phyloP scores from a whole-genome alignment of 441 rosid genomes.

The Erysimum pusillum region DNA sequence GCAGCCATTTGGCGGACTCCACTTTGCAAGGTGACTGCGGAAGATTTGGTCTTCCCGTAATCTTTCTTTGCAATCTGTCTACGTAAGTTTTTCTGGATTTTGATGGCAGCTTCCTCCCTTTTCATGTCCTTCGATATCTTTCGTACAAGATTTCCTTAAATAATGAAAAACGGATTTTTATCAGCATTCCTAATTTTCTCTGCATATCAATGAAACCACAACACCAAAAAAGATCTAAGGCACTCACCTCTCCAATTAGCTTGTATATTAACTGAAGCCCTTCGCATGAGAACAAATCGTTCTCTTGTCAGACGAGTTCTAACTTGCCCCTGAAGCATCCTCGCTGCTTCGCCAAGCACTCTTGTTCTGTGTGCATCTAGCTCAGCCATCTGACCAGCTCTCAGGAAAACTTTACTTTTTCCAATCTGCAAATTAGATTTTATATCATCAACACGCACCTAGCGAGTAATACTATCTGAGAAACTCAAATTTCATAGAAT shows the following conservation, averaged over 20 bases:
- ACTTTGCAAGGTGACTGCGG: constrained; percentile 78
- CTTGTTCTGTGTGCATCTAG: constrained; percentile 74
- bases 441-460: constrained; percentile 24
- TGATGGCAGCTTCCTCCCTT: constrained; percentile 72
- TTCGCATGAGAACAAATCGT: constrained; percentile 55
- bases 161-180: constrained; percentile 39
- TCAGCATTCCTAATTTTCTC: constrained; percentile 18
- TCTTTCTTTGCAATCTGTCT: constrained; percentile 66
- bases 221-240: constrained; percentile 2
- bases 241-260: constrained; percentile 86
- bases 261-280: constrained; percentile 71
- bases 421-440: constrained; percentile 73
- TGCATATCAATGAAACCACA: constrained; percentile 20
- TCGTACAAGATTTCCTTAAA: constrained; percentile 66
- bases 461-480: constrained; percentile 16
- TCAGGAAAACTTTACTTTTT: constrained; percentile 75
- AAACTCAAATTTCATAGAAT: constrained; percentile 23
- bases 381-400: constrained; percentile 89
- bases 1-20: constrained; percentile 70
- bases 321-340: constrained; percentile 65
- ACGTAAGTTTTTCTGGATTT: constrained; percentile 82
- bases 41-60: constrained; percentile 54
- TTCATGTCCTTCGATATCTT: constrained; percentile 52
- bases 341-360: constrained; percentile 65
- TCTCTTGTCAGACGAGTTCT: constrained; percentile 61